Evolutionary conservation across 1,284 basidiomycete genomes (phyloP), one percentile per base, ranked within the genome.

Genomic region (Apiotrichum akiyoshidainum): DNA sequence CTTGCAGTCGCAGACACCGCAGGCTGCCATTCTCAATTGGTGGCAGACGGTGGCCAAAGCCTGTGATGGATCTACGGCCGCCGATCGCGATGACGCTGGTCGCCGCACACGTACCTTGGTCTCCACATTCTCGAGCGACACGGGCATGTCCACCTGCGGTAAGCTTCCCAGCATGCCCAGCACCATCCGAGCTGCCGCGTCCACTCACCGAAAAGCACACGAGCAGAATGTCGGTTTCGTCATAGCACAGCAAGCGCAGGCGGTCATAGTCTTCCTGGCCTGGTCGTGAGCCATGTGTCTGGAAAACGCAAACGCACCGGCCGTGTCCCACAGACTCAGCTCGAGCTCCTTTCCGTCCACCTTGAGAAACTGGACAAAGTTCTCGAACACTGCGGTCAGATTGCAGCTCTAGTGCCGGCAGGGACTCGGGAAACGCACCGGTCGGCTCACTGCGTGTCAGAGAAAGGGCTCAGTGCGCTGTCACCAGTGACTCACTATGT

Each of bases 181-280:
- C 13, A 21, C 19, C n/a, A 57, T 17, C n/a, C 4, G 26, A 35
- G 14, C 33, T 33, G 6, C 33, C 42, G 42, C 19, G 12, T 33
- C 11, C 11, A 64, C 87, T 61, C 64, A 90, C 91, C 37, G 92
- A 93, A 75, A 94, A 96, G 78, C 93, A 96, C 37, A 95, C 82
- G 87, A 96, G 88, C 64, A 97, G 84, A 57, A 96, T 88, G 78
- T 97, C 90, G 0, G 93, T 96, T 74, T 97, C 93, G 3, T 93
- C 89, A 74, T 97, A 98, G 39, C 88, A 91, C 33, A 98, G 79
- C 17, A 91, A 92, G 49, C 95, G 84, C 55, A 98, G 79, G 51
- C 92, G 82, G 74, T 96, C 94, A 74, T 97, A 97, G 69, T 97
- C 94, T 80, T 98, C 94, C 77, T 96, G 92, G 26, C 91, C 93